These are phyloP conservation scores for Nannochloropsis salina DNA, from an alignment of 108 stramenopile species.

Conservation along the genomic window DNA sequence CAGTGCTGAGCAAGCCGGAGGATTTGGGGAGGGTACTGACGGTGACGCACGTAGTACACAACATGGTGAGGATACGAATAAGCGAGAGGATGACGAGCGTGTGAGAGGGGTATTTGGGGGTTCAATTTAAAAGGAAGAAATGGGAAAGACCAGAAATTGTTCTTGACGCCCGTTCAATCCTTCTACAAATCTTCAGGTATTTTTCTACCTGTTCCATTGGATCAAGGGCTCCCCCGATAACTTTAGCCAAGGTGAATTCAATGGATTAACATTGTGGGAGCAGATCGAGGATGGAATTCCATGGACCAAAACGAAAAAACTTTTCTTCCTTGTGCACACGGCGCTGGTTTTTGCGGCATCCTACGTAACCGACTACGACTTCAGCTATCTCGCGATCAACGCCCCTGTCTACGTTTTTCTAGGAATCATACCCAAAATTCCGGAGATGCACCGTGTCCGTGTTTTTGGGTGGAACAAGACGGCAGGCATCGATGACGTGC, in stretches of 20 bases:
- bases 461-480: constrained; percentile 91
- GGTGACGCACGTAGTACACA: constrained; percentile 35
- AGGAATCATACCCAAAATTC: constrained; percentile 75
- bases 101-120: neutral
- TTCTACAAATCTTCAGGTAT: constrained; percentile 30
- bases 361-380: constrained; percentile 48
- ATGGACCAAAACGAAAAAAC: constrained; percentile 56
- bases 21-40: constrained; percentile 34
- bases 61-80: constrained; percentile 33
- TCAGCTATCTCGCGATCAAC: constrained; percentile 61
- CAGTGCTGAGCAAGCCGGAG: constrained; percentile 37
- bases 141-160: neutral
- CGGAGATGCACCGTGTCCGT: constrained; percentile 88
- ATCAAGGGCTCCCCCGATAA: constrained; percentile 59
- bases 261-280: constrained; percentile 56
- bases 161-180: neutral
- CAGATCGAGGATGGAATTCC: constrained; percentile 55
- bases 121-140: neutral
- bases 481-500: constrained; percentile 78
- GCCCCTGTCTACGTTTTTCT: constrained; percentile 67
- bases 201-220: constrained; percentile 58
- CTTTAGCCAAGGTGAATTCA: constrained; percentile 55
- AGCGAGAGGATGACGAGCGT: neutral
- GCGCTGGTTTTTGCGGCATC: constrained; percentile 39
- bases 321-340: constrained; percentile 55